Percentiles rank a stretch among this genome's conserved stretches.
These are phyloP conservation scores for Akanthomyces uredinophilus DNA, from an alignment of 2,329 filamentous ascomycete genomes.

Conservation along the genomic window DNA sequence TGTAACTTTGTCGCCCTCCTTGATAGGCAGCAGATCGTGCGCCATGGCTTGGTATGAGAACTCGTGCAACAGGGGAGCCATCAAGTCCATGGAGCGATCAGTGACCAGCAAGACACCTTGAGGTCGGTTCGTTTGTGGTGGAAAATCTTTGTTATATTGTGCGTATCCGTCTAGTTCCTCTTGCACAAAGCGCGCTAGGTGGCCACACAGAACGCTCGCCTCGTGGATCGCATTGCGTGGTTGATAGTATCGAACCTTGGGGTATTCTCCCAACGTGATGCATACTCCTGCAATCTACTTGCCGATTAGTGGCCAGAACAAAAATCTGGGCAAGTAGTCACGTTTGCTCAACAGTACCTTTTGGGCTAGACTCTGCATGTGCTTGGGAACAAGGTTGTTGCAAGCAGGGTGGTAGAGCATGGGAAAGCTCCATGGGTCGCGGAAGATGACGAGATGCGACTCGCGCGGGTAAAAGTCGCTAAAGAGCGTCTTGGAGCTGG, in stretches of 20 bases:
- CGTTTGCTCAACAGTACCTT: conserved; percentile 53
- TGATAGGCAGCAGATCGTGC: conserved; percentile 83
- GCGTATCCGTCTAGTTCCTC: conserved; percentile 87
- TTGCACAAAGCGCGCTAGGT: conserved; percentile 86
- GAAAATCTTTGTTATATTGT: conserved; percentile 78
- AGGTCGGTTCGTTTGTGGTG: conserved; percentile 70
- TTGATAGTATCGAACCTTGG: conserved; percentile 85
- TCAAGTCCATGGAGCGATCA: conserved; percentile 88
- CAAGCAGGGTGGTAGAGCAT: conserved; percentile 86
- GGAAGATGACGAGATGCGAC: conserved; percentile 84
- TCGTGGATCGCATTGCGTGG: conserved; percentile 74
- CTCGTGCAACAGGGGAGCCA: conserved; percentile 84
- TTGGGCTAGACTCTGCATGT: conserved; percentile 81
- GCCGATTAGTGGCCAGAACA: not conserved
- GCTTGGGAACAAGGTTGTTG: conserved; percentile 73
- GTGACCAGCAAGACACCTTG: conserved; percentile 80
- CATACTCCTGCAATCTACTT: conserved; percentile 58
- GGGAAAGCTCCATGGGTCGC: conserved; percentile 94
- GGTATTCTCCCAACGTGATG: conserved; percentile 88
- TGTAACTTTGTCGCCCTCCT: conserved; percentile 81
- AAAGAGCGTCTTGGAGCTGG: conserved; percentile 75
- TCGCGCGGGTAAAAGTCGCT: conserved; percentile 89
- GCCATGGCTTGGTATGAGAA: conserved; percentile 99
- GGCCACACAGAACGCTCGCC: conserved; percentile 78
- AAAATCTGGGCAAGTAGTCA: not conserved